A percentile compares a stretch with the other conserved stretches of the same genome.
Conservation (phyloP, 2,329 filamentous ascomycete genomes). For the Aspergillus sergii region DNA sequence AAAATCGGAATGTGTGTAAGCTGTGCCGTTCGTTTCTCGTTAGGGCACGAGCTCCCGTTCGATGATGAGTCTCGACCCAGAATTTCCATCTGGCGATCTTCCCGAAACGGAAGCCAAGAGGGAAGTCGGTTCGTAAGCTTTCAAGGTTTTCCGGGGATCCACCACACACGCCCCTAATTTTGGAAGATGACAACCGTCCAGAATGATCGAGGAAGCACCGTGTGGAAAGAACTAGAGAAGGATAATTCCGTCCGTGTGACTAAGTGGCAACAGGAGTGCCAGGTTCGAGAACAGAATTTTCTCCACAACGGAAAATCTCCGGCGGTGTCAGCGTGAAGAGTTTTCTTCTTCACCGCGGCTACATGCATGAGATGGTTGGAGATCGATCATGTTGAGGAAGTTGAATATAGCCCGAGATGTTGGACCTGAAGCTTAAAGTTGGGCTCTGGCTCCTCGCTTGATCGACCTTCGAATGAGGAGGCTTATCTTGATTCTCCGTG, state of each 20-base stretch:
- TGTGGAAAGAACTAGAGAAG: background rate
- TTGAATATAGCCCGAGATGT: background rate
- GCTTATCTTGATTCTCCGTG: background rate
- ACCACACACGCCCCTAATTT: background rate
- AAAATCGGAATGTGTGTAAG: background rate
- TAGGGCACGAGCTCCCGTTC: background rate
- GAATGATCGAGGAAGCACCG: background rate
- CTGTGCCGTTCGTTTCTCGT: background rate
- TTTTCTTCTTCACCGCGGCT: conserved; percentile 7
- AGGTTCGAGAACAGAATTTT: background rate
- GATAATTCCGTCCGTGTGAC: background rate
- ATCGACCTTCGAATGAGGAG: background rate
- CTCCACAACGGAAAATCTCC: background rate
- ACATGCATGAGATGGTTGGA: background rate
- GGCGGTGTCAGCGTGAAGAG: background rate
- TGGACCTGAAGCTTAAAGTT: background rate
- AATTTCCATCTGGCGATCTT: background rate
- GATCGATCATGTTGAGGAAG: background rate
- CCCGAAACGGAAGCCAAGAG: background rate
- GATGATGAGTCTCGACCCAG: background rate
- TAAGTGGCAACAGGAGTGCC: background rate
- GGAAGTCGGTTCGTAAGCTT: background rate
- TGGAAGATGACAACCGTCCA: background rate
- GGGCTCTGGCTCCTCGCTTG: background rate
- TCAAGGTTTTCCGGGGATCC: background rate